Evolutionary conservation across 2,329 filamentous ascomycete genomes (phyloP), one percentile per base, ranked within the genome.

Genomic region (Cladorrhinum sp.): DNA sequence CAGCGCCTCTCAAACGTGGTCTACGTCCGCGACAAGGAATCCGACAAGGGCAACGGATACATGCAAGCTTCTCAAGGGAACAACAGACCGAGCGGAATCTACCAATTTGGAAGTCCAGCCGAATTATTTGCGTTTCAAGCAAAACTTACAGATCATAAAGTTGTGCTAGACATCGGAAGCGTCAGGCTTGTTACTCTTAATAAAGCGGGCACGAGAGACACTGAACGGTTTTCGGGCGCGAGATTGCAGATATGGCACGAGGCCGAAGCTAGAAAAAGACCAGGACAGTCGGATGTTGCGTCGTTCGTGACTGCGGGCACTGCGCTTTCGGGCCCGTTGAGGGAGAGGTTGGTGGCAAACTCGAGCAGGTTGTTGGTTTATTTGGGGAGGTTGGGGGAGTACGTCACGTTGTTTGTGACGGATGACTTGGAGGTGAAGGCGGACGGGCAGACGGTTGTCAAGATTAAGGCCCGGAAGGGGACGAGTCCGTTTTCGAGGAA

Each of bases 221-320:
- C 57, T 55, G 66, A 67, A 12, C 67, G 65, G 28, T 69, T 66
- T 50, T 69, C 67, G 46, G 66, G 64, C 33, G 68, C 69, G 4
- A 61, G 70, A 3, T 59, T 71, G 36, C 70, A 72, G 57, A 69
- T 72, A 8, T 72, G 70, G 70, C 69, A 72, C 52, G 70, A 72
- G 46, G 62, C 60, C 2, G 63, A 66, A 8, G 63, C 67, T 23
- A 60, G 58, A n/a, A 52, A 23, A 2, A 28, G 24, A 30, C 39
- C 30, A 5, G 30, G 55, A 16, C 65, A 66, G 55, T 65, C 62
- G 1, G 70, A 72, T 21, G 67, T 64, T 14, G 67, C 68, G 1
- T 67, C 64, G 2, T 70, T 72, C 36, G 67, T 70, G 4, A 72
- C 70, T 28, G 69, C 69, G 3, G 70, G 70, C 7, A 72, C 70